Evolutionary conservation across 2,329 filamentous ascomycete genomes (phyloP), one percentile per base, ranked within the genome.

Genomic region (Juglanconis sp.): DNA sequence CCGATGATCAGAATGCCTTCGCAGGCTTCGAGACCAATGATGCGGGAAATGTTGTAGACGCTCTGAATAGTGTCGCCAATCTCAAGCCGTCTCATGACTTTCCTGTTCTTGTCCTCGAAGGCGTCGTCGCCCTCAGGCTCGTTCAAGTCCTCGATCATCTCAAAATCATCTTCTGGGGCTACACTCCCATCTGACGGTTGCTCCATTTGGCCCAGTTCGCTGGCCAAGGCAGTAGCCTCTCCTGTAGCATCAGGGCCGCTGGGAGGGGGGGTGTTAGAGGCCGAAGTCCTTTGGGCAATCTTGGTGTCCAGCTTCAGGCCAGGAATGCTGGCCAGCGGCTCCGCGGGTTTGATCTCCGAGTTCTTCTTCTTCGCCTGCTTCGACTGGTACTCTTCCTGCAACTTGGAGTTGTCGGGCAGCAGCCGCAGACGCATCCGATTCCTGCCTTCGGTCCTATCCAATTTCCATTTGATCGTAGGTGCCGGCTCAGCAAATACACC

Each of bases 51-150:
- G 68, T 99, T 99, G 79, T 92, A 96, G 1, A 97, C 92, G 59
- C 91, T 90, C 71, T 97, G 91, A 2, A 99, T 94, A 59, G 93
- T 86, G 68, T 99, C 95, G 5, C 93, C 92, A 11, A 90, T 89
- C 67, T 96, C 89, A 10, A 99, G 81, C 64, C 92, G 94, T 55
- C 95, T 86, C 92, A 98, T 96, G 49, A 99, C 94, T 73, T 97
- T 97, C 49, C 96, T 86, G 69, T 99, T 98, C 78, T 97, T 98
- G 73, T 99, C 96, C 74, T 99, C 96, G 64, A 96, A 96, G 1
- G 87, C 88, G 66, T 89, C 86, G 13, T 87, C 85, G 1, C 76
- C 80, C 50, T 95, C 92, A 32, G 91, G 86, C 59, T 94, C 90
- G 68, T 92, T 92, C 0, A 94, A 93, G 63, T 97, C 94, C 62